phyloP scores from a whole-genome alignment of 1,139 yeast genomes.

The Saccharomyces hybrid region DNA sequence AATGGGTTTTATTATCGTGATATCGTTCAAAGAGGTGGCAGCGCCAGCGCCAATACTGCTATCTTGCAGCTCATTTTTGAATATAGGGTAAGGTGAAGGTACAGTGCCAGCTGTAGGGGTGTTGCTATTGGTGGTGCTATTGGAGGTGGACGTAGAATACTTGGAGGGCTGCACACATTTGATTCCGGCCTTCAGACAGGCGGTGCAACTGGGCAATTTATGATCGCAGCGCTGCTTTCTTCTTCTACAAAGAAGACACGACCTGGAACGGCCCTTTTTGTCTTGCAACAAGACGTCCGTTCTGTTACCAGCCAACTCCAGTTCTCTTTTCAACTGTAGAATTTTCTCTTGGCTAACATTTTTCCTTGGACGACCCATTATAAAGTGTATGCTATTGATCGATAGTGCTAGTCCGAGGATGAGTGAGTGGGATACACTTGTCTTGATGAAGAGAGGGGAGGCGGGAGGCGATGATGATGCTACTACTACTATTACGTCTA shows the following conservation, averaged over 20 bases:
- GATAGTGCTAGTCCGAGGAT: background rate
- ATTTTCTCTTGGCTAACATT: slow-evolving; percentile 30
- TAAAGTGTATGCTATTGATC: background rate
- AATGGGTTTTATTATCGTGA: background rate
- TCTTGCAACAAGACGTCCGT: slow-evolving; percentile 29
- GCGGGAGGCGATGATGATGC: slow-evolving; percentile 1
- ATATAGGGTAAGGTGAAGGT: background rate
- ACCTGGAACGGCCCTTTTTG: slow-evolving; percentile 44
- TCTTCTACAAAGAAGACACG: slow-evolving; percentile 45
- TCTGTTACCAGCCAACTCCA: slow-evolving; percentile 29
- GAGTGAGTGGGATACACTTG: background rate
- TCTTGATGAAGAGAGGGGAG: background rate
- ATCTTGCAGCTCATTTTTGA: background rate
- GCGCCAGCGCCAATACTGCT: slow-evolving; percentile 1
- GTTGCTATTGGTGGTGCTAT: background rate
- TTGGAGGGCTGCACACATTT: slow-evolving; percentile 53
- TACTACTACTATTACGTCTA: background rate
- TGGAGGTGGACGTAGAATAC: slow-evolving; percentile 29
- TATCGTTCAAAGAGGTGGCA: background rate
- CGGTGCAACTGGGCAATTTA: slow-evolving; percentile 51
- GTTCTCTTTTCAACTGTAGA: slow-evolving; percentile 29
- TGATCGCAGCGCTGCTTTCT: slow-evolving; percentile 55
- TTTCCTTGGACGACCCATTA: slow-evolving; percentile 33
- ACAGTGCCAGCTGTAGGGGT: slow-evolving; percentile 2
- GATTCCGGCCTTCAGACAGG: slow-evolving; percentile 51